These are phyloP conservation scores for Trichophyton rubrum DNA, from an alignment of 2,329 filamentous ascomycete genomes.

Conservation along the genomic window DNA sequence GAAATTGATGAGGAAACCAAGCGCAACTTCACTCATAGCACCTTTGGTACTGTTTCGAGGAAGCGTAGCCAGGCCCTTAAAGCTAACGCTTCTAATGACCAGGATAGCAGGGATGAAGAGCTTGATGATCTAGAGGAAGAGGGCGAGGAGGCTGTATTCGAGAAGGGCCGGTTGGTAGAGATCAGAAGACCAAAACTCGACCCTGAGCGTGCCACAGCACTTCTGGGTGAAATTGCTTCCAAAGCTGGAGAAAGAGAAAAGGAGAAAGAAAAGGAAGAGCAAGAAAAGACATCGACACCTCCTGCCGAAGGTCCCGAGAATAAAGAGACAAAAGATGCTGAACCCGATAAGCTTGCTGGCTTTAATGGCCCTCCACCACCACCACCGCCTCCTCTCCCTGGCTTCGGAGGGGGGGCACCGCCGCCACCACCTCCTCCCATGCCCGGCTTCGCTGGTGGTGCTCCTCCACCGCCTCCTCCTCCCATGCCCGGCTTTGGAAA, in stretches of 20 bases:
- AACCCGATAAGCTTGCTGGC: constrained; percentile 10
- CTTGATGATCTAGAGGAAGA: constrained; percentile 45
- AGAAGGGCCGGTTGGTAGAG: constrained; percentile 68
- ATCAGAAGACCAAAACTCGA: constrained; percentile 55
- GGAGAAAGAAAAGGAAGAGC: neutral
- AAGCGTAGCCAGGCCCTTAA: constrained; percentile 34
- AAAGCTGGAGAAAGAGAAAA: constrained; percentile 61
- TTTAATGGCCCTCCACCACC: constrained; percentile 34
- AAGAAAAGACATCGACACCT: constrained; percentile 51
- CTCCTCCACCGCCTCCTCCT: constrained; percentile 40
- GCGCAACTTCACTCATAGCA: constrained; percentile 55
- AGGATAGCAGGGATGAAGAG: constrained; percentile 32
- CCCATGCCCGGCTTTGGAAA: constrained; percentile 34
- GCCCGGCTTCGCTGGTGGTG: constrained; percentile 31
- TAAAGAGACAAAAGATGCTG: constrained; percentile 2
- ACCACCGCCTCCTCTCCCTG: constrained; percentile 37
- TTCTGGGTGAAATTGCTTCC: constrained; percentile 59
- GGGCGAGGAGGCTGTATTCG: constrained; percentile 54
- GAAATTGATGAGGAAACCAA: constrained; percentile 44
- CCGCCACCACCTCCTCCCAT: constrained; percentile 25
- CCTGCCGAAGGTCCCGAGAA: neutral
- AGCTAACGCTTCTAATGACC: constrained; percentile 25
- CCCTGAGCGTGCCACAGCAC: constrained; percentile 49
- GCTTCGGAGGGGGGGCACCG: constrained; percentile 29
- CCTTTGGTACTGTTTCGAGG: constrained; percentile 60